Base-by-base conservation (phyloP, 768 basidiomycete species). In the Suillus hirtellus region DNA sequence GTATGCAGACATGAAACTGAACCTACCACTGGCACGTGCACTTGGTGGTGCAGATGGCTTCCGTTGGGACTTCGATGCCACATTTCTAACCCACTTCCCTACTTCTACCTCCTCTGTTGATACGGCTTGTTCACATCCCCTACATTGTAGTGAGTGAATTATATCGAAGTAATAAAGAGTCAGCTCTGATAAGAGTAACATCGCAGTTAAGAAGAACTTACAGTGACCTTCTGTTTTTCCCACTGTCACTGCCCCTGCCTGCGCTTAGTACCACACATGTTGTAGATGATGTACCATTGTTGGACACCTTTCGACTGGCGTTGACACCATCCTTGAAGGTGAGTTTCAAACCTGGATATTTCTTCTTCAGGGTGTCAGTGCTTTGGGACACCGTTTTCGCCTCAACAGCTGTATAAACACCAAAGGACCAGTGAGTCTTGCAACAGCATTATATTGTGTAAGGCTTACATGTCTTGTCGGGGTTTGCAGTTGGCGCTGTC, bases 311-410 rank as follows among this genome's bases (percentile, higher is more conserved):
- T 49, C 14, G 6, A 49, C 3, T 49, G 24, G 47, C 24, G 2
- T 27, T 49, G 6, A 49, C 24, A 49, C 47, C 47, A 49, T 49
- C 47, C 47, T 49, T 49, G 47, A 49, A 49, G 12, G 47, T 49
- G 24, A 49, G 24, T 24, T 49, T 49, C 24, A 49, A 49, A 12
- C 24, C 47, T 49, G 47, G 47, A 49, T 49, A 24, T 49, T 49
- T 49, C 47, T 49, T 49, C 47, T 27, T 49, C 0, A 1, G 14
- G 24, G 12, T 1, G 1, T 49, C 24, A 15, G 47, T 24, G 47
- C 12, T 27, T 24, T 27, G 3, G 6, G 47, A 49, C 12, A 7
- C 47, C 0, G 2, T 0, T 3, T 27, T 49, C 7, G 24, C 24
- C 47, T 1, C 24, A 49, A 49, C 47, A 49, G 47, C 47, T 49